A percentile compares a stretch with the other conserved stretches of the same genome.
phyloP scores from a whole-genome alignment of 2,329 filamentous ascomycete genomes.

The Colletotrichum euphorbiae region DNA sequence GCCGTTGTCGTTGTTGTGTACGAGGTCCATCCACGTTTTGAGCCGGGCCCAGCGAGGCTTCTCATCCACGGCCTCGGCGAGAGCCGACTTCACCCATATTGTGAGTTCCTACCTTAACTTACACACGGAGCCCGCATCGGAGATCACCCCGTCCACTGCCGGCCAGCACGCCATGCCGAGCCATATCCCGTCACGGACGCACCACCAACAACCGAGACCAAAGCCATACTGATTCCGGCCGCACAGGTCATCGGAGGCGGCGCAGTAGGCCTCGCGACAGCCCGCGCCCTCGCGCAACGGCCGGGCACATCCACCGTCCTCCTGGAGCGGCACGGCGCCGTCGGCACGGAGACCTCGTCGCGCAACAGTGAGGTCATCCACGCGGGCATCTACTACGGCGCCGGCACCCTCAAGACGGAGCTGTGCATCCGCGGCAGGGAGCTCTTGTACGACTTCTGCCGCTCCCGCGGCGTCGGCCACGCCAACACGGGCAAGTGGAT shows the following conservation, averaged over 20 bases:
- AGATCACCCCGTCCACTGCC: slow-evolving; percentile 13
- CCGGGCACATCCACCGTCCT: slow-evolving; percentile 76
- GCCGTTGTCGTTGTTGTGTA: slow-evolving; percentile 2
- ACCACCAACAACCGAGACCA: neutral
- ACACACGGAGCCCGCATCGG: slow-evolving; percentile 2
- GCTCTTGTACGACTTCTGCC: slow-evolving; percentile 84
- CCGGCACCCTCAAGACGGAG: slow-evolving; percentile 79
- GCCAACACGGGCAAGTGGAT: slow-evolving; percentile 91
- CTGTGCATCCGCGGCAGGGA: slow-evolving; percentile 84
- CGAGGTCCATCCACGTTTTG: slow-evolving; percentile 2
- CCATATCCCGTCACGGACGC: neutral
- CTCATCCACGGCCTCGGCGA: slow-evolving; percentile 48
- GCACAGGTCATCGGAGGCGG: slow-evolving; percentile 67
- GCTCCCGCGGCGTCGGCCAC: slow-evolving; percentile 73
- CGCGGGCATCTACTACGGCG: slow-evolving; percentile 91
- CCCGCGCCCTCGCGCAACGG: slow-evolving; percentile 75
- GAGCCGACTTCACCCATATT: slow-evolving; percentile 60
- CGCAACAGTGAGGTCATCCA: slow-evolving; percentile 98
- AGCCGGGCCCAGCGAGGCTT: slow-evolving; percentile 44
- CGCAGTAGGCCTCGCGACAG: slow-evolving; percentile 83
- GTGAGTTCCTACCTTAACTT: slow-evolving; percentile 53
- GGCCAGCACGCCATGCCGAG: neutral
- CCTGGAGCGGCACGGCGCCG: slow-evolving; percentile 80
- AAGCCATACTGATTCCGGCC: neutral
- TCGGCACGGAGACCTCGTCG: slow-evolving; percentile 88